Evolutionary conservation across 1,139 yeast genomes (phyloP).

Genomic region (Blastobotrys illinoisensis): DNA sequence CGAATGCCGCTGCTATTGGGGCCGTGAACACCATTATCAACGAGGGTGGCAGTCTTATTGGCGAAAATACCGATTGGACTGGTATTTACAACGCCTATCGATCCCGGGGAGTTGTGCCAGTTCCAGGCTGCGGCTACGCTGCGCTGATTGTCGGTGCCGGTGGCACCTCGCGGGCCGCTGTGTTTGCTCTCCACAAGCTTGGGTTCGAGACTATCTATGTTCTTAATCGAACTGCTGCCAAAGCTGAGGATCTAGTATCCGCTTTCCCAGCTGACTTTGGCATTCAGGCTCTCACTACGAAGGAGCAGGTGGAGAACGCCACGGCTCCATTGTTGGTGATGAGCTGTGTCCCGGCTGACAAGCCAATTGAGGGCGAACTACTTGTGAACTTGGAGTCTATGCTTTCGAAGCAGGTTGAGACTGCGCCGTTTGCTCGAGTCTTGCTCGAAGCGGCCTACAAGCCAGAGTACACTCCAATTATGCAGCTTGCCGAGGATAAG

Average conservation of each 20-base stretch:
- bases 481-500: conserved; percentile 62
- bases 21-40: conserved; percentile 82
- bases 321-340: conserved; percentile 56
- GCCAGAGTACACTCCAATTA: conserved; percentile 78
- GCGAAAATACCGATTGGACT: conserved; percentile 95
- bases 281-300: conserved; percentile 53
- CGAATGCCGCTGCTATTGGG: conserved; percentile 73
- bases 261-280: conserved; percentile 59
- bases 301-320: conserved; percentile 16
- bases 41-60: conserved; percentile 52
- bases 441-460: conserved; percentile 91
- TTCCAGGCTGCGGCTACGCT: conserved; percentile 26
- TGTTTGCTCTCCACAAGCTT: conserved; percentile 72
- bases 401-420: conserved; percentile 38
- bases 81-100: conserved; percentile 73
- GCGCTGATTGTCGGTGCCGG: conserved; percentile 86
- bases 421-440: conserved; percentile 37
- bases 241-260: conserved; percentile 52
- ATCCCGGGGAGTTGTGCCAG: conserved; percentile 52
- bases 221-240: conserved; percentile 72
- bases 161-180: conserved; percentile 95
- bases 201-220: conserved; percentile 76
- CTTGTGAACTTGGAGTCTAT: conserved; percentile 38
- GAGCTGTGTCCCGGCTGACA: conserved; percentile 87
- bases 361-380: conserved; percentile 56